Conservation (phyloP, 2,329 filamentous ascomycete genomes). For the Aspergillus tanneri region DNA sequence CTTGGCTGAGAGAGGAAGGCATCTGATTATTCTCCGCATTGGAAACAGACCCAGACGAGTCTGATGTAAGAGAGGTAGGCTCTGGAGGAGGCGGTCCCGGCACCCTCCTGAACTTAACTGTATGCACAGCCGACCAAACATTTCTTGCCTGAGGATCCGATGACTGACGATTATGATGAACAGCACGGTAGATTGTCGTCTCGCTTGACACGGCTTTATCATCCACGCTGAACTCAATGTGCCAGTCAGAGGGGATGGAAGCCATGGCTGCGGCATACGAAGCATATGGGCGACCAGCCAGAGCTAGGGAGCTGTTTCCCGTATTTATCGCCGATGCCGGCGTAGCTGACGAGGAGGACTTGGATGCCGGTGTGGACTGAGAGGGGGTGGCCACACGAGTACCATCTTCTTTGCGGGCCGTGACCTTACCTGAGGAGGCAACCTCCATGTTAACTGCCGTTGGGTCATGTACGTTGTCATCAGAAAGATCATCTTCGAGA, state of each 20-base stretch:
- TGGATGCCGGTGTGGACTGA: constrained; percentile 53
- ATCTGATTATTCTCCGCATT: constrained; percentile 61
- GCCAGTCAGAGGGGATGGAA: constrained; percentile 84
- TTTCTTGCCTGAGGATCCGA: constrained; percentile 66
- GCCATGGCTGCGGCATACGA: constrained; percentile 82
- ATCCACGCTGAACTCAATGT: constrained; percentile 91
- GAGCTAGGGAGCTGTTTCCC: constrained; percentile 50
- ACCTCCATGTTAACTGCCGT: constrained; percentile 91
- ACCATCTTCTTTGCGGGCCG: constrained; percentile 87
- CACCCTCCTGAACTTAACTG: constrained; percentile 87
- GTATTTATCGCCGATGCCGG: constrained; percentile 23
- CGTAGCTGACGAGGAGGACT: constrained; percentile 42
- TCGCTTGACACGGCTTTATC: constrained; percentile 82
- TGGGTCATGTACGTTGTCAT: constrained; percentile 73
- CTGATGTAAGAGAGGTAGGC: constrained; percentile 59
- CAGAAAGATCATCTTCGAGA: constrained; percentile 77
- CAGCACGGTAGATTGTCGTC: constrained; percentile 92
- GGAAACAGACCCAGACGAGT: constrained; percentile 49
- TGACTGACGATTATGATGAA: constrained; percentile 67
- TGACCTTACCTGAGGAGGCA: constrained; percentile 80
- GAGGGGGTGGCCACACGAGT: constrained; percentile 81
- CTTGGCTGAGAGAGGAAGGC: constrained; percentile 76
- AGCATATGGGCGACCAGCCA: constrained; percentile 60
- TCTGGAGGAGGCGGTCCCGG: constrained; percentile 77
- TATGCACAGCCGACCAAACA: constrained; percentile 86